These are phyloP conservation scores for Calocybe gambosa DNA, from an alignment of 1,284 basidiomycete species.

Conservation along the genomic window DNA sequence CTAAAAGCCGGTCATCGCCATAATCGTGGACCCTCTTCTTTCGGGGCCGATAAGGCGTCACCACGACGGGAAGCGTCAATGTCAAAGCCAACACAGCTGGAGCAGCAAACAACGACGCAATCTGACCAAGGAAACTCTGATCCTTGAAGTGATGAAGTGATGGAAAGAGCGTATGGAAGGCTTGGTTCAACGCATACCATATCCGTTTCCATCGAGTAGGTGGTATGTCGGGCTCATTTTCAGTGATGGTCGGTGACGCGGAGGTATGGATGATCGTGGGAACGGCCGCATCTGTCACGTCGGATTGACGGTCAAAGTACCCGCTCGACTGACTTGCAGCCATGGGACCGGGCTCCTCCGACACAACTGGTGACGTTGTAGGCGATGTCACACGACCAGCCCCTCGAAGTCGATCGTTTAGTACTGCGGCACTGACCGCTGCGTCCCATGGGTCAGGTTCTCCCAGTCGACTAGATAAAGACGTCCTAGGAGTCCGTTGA, in stretches of 20 bases:
- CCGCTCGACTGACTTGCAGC: conserved; percentile 10
- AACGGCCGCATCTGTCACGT: conserved; percentile 17
- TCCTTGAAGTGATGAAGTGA: conserved; percentile 72
- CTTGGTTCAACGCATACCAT: conserved; percentile 32
- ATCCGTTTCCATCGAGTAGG: conserved; percentile 37
- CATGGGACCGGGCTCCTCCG: conserved; percentile 10
- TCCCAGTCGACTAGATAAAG: conserved; percentile 19
- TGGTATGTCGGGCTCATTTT: conserved; percentile 34
- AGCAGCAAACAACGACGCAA: conserved; percentile 75
- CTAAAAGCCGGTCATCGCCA: conserved; percentile 42
- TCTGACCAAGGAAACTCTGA: conserved; percentile 69
- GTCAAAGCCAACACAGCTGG: conserved; percentile 87
- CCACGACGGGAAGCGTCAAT: conserved; percentile 86
- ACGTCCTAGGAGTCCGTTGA: conserved; percentile 26
- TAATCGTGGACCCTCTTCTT: conserved; percentile 38
- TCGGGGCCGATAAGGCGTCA: conserved; percentile 47
- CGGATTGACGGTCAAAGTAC: conserved; percentile 11
- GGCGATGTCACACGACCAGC: conserved; percentile 2
- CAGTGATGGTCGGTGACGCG: conserved; percentile 41
- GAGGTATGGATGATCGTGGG: conserved; percentile 54
- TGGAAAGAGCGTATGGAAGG: conserved; percentile 74
- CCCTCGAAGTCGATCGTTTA: conserved; percentile 9
- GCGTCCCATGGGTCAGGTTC: conserved; percentile 24
- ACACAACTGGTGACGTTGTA: conserved; percentile 8
- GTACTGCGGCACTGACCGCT: conserved; percentile 6